phyloP scores from a whole-genome alignment of 2,329 filamentous ascomycete species.

The Paecilomyces formosus region DNA sequence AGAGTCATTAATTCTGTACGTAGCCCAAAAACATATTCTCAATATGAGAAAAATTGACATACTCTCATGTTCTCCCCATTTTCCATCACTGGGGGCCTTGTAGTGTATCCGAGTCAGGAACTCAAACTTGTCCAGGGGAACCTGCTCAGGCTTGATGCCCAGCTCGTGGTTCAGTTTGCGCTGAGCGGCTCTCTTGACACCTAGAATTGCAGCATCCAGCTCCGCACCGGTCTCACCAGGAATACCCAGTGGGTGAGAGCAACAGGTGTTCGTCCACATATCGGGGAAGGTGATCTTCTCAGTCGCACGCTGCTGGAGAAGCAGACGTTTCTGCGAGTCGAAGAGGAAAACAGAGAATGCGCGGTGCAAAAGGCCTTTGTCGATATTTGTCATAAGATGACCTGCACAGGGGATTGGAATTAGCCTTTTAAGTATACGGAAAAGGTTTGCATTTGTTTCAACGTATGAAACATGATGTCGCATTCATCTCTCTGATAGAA shows the following conservation, averaged over 20 bases:
- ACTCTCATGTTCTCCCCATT: constrained; percentile 99
- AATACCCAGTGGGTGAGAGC: constrained; percentile 89
- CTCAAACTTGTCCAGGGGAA: constrained; percentile 82
- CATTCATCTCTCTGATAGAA: not conserved
- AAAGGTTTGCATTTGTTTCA: too few relatives aligned
- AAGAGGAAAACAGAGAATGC: constrained; percentile 98
- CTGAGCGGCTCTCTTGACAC: constrained; percentile 85
- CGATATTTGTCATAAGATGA: constrained; percentile 98
- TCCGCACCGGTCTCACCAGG: constrained; percentile 83
- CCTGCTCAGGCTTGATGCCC: constrained; percentile 81
- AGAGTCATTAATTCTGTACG: not conserved
- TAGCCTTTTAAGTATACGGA: constrained; percentile 2
- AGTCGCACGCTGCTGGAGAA: constrained; percentile 87
- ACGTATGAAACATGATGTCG: not conserved
- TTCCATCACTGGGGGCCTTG: constrained; percentile 90
- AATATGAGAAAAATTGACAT: constrained; percentile 31
- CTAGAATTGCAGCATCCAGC: constrained; percentile 69
- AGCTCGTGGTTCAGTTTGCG: constrained; percentile 92
- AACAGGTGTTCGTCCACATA: constrained; percentile 99
- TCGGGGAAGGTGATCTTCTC: constrained; percentile 99
- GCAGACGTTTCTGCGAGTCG: constrained; percentile 82
- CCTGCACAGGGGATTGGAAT: constrained; percentile 44
- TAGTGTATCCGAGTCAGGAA: constrained; percentile 98
- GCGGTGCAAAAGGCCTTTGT: constrained; percentile 89
- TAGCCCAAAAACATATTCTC: not conserved